Evolutionary conservation across 257 asterid genomes (phyloP).

Genomic region (Cordia subcordata): DNA sequence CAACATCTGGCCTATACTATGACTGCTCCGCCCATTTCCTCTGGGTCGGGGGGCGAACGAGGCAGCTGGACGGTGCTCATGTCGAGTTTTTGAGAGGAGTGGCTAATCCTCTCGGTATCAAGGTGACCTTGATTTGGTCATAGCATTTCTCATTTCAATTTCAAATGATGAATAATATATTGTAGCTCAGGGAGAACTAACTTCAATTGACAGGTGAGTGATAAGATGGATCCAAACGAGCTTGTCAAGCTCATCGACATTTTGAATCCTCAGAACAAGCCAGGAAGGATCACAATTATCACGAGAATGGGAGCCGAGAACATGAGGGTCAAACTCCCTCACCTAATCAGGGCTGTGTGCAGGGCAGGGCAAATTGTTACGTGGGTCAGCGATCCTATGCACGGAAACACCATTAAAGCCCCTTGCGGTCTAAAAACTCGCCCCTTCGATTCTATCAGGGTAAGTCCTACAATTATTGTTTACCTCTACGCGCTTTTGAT

Average conservation of each 20-base stretch:
- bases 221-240: conserved; percentile 73
- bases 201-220: conserved; percentile 49
- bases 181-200: not conserved
- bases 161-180: too few relatives aligned
- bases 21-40: conserved; percentile 79
- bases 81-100: conserved; percentile 74
- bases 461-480: conserved; percentile 17
- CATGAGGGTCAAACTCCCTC: conserved; percentile 89
- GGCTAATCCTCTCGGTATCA: conserved; percentile 80
- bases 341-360: conserved; percentile 72
- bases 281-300: conserved; percentile 79
- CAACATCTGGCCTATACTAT: conserved; percentile 70
- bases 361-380: conserved; percentile 76
- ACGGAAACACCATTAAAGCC: conserved; percentile 87
- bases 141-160: too few relatives aligned
- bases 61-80: conserved; percentile 81
- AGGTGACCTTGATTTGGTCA: conserved; percentile 48
- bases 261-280: conserved; percentile 64
- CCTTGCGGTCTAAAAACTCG: conserved; percentile 84
- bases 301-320: conserved; percentile 95
- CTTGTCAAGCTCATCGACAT: conserved; percentile 73
- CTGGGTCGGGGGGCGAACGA: conserved; percentile 84
- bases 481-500: not conserved
- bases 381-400: conserved; percentile 94
- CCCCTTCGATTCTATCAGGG: conserved; percentile 80